Evolutionary conservation across 495 filamentous ascomycete genomes (phyloP), one percentile per base, ranked within the genome.

Genomic region (Hypoxylon cercidicola): DNA sequence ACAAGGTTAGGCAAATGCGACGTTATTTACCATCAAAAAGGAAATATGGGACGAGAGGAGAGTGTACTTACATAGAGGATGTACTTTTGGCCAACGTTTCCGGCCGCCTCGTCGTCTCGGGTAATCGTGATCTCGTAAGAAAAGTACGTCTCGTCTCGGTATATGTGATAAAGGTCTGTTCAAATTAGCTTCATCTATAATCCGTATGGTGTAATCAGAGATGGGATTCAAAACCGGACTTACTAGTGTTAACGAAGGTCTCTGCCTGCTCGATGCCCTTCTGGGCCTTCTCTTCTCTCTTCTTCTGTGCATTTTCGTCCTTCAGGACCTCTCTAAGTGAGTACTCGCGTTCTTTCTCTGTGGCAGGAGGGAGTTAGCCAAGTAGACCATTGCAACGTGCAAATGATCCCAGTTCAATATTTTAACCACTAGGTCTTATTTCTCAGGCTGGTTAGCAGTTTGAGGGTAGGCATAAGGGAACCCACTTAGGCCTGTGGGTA

Each of bases 261-360:
- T 79, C 73, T 41, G 79, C 68, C 63, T 84, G 76, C 49, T 81
- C 78, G 15, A 85, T 64, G 60, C 81, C 76, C 35, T 79, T 83
- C 70, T 80, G 75, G 60, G 77, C 84, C 41, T 80, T 83, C 57
- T 86, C 80, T 19, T 37, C 7, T 25, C 30, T 13, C 19, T 21
- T 39, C 32, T 57, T 48, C 34, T 65, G 44, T 1, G 51, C 60
- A 44, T 72, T 35, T 39, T 49, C 60, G 46, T 60, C 51, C 28
- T 69, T 50, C 19, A 43, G 46, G 0, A 54, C 37, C n/a, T 61
- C 44, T 8, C 46, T 21, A 21, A 75, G 62, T 1, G 61, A 70
- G 60, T 62, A 78, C 5, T 44, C 39, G 1, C 41, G 35, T 56
- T 73, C 72, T 0, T 64, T 50, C 40, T 72, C 45, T 51, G 10